Evolutionary conservation across 2,329 filamentous ascomycete species (phyloP), one percentile per base, ranked within the genome.

Genomic region (Sporothrix brunneoviolacea): DNA sequence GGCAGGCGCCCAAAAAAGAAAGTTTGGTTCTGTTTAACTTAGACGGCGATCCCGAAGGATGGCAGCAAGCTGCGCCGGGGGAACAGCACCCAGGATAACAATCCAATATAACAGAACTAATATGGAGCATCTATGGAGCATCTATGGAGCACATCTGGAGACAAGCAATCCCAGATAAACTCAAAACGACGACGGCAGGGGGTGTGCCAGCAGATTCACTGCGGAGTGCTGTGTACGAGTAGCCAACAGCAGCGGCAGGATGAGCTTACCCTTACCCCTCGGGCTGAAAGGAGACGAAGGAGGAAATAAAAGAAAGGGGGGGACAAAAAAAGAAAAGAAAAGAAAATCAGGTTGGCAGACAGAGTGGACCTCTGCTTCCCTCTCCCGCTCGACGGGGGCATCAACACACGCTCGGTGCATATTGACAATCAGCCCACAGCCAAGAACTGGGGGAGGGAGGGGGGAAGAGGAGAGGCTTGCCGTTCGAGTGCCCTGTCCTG

Each of bases 31-130:
- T 21, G 12, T 21, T 45, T 21, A 21, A 37, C 12, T 28, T 46
- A 27, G 30, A 30, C 48, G 48, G 48, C 42, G 42, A 51, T 51
- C 36, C 48, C 48, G 48, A 44, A 21, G 16, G 36, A 36, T 30
- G 21, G 13, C 8, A 15, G 32, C n/a, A n/a, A n/a, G n/a, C n/a
- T n/a, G 32, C 15, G 21, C 7, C 1, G 22, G 27, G 19, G 32
- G 42, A 36, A 28, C 30, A 35, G 15, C 18, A 27, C 13, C 37
- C 22, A 39, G 18, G 37, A 19, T 19, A 24, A 13, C 19, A 7
- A 8, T 12, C n/a, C 18, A 15, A 16, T 16, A n/a, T 35, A 45
- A n/a, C 16, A 18, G 13, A 21, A 27, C 21, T n/a, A 45, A 16
- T 9, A 24, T 24, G 15, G 32, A 28, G 9, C 10, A 22, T 5